phyloP scores from a whole-genome alignment of 257 asterid species.

The Mentha longifolia region DNA sequence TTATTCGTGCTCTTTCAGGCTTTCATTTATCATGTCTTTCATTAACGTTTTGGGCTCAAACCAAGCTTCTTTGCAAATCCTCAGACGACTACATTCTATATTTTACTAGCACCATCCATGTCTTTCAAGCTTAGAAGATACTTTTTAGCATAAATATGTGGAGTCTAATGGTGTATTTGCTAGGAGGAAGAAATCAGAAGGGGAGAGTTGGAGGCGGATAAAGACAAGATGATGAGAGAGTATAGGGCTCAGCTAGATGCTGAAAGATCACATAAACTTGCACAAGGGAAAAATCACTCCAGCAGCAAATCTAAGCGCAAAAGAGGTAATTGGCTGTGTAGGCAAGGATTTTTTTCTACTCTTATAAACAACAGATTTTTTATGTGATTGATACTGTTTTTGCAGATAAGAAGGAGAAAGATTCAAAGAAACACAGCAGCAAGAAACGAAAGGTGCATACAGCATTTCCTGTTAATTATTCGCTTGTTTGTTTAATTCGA shows the following conservation, averaged over 20 bases:
- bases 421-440: conserved; percentile 73
- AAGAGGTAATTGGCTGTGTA: conserved; percentile 56
- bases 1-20: conserved; percentile 15
- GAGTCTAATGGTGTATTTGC: conserved; percentile 51
- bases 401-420: conserved; percentile 87
- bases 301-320: conserved; percentile 67
- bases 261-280: conserved; percentile 83
- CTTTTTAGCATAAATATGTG: conserved; percentile 5
- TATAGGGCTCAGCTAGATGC: conserved; percentile 99
- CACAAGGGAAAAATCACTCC: conserved; percentile 88
- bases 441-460: conserved; percentile 85
- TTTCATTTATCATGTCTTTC: conserved; percentile 22
- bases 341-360: background rate
- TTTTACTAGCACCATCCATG: conserved; percentile 8
- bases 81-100: background rate
- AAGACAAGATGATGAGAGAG: conserved; percentile 96
- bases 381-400: conserved; percentile 23
- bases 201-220: conserved; percentile 99
- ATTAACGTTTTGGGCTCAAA: background rate
- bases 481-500: background rate
- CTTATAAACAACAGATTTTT: conserved; percentile 18
- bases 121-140: conserved; percentile 23
- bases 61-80: background rate
- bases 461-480: conserved; percentile 6
- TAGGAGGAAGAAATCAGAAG: conserved; percentile 98